A percentile compares a stretch with the other conserved stretches of the same genome.
Evolutionary conservation across 2,329 filamentous ascomycete genomes (phyloP).

Genomic region (Pestalotiopsis sp.): DNA sequence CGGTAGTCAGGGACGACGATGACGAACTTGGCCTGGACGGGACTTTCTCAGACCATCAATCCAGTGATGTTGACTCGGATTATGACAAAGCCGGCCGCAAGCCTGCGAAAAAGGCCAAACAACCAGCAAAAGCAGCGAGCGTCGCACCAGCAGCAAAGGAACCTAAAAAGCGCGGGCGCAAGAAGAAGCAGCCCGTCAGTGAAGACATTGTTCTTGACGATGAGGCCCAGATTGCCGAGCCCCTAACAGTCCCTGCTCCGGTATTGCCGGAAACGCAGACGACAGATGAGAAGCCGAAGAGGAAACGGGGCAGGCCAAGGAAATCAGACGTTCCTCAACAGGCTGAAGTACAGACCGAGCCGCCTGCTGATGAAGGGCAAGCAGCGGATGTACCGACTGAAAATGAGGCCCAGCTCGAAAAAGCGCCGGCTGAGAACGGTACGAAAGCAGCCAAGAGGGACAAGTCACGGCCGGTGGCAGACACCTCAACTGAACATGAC

Average conservation of each 20-base stretch:
- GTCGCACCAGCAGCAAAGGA: constrained; percentile 3
- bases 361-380: neutral
- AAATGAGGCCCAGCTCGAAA: neutral
- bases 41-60: neutral
- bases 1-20: constrained; percentile 21
- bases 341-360: constrained; percentile 14
- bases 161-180: constrained; percentile 33
- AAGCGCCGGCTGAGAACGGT: neutral
- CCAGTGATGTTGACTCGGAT: constrained; percentile 10
- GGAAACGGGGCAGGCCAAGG: constrained; percentile 31
- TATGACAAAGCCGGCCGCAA: neutral
- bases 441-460: neutral
- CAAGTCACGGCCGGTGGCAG: neutral
- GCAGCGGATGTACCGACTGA: neutral
- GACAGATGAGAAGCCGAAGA: constrained; percentile 28
- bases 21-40: constrained; percentile 26
- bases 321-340: constrained; percentile 27
- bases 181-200: constrained; percentile 27
- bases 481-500: neutral
- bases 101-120: neutral
- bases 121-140: neutral
- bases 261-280: constrained; percentile 15
- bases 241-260: neutral
- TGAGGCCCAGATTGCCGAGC: neutral
- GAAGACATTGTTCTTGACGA: constrained; percentile 15